Evolutionary conservation across 139 green algal genomes (phyloP), one percentile per base, ranked within the genome.

Genomic region (Chlorella ohadii): DNA sequence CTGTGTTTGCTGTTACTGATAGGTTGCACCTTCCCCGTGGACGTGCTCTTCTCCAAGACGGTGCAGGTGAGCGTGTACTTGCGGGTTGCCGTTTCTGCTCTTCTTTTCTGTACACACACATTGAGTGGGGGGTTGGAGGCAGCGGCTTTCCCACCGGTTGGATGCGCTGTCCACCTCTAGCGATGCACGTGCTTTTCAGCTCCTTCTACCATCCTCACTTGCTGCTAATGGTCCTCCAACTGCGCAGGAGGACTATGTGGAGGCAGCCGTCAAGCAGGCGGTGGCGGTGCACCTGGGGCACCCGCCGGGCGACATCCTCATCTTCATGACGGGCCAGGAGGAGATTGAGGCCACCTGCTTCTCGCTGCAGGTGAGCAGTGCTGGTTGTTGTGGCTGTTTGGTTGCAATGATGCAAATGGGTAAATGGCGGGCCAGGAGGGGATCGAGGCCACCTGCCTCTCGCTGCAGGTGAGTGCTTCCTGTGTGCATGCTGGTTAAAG

Each of bases 241-340:
- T 51, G 44, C 44, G 16, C 93, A 97, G 89, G 96, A 98, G 90
- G 97, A 99, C 90, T 99, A 98, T 57, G 95, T 99, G 68, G 94
- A 98, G 70, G 97, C 96, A 47, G 97, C 96, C 0, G 95, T 99
- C 11, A 99, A 99, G 92, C 96, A 98, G 88, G 96, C 95, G 0
- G 83, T 99, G 41, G 95, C 96, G 38, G 97, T 99, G 83, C 97
- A 99, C 91, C 85, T 99, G 67, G 90, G 94, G 3, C 94, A 98
- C 87, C 88, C 93, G 25, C 76, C 78, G 1, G 86, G 89, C 3
- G 97, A 99, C 90, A 98, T 99, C 89, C 94, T 99, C 44, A 97
- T 99, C 83, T 99, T 99, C 94, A 97, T 99, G 94, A 99, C 97
- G 9, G 94, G 93, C 33, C 94, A 97, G 88, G 97, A 99, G 81